Evolutionary conservation across 768 basidiomycete species (phyloP).

Genomic region (Epithele typhae): DNA sequence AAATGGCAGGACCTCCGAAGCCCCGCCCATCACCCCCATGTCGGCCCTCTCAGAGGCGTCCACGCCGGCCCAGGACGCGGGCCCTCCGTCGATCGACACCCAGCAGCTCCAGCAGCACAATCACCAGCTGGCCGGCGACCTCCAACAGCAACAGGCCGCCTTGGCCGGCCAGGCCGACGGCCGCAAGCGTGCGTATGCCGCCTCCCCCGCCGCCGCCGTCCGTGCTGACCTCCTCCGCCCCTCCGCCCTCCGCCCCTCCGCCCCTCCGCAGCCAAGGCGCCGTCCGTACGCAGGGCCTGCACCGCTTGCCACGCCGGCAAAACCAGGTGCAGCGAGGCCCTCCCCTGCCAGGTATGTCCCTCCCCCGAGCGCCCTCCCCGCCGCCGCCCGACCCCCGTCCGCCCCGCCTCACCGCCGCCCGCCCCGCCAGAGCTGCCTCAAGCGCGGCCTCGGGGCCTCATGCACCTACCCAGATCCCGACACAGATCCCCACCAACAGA

Average conservation of each 20-base stretch:
- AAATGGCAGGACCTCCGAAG: constrained; percentile 13
- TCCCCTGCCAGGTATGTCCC: constrained; percentile 68
- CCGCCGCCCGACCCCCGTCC: constrained; percentile 9
- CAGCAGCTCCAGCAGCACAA: constrained; percentile 44
- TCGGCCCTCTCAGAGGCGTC: constrained; percentile 71
- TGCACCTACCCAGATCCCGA: constrained; percentile 83
- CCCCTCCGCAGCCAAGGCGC: constrained; percentile 73
- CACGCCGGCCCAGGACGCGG: constrained; percentile 65
- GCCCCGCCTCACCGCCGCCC: constrained; percentile 3
- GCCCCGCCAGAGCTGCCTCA: constrained; percentile 64
- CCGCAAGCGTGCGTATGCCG: constrained; percentile 55
- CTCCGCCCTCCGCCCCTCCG: too few species aligned
- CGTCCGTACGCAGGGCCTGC: constrained; percentile 77
- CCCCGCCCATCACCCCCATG: constrained; percentile 50
- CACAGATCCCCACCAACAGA: constrained; percentile 22
- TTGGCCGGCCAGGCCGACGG: constrained; percentile 27
- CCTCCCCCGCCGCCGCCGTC: constrained; percentile 5
- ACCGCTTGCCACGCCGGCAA: constrained; percentile 80
- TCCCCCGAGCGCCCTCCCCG: constrained; percentile 3
- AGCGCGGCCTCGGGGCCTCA: constrained; percentile 64
- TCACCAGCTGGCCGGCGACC: constrained; percentile 29
- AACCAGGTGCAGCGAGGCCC: constrained; percentile 76
- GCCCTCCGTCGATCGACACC: constrained; percentile 55
- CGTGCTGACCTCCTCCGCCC: constrained; percentile 19
- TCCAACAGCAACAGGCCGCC: constrained; percentile 31